phyloP scores from a whole-genome alignment of 2,329 filamentous ascomycete genomes.

The Aspergillus vadensis region DNA sequence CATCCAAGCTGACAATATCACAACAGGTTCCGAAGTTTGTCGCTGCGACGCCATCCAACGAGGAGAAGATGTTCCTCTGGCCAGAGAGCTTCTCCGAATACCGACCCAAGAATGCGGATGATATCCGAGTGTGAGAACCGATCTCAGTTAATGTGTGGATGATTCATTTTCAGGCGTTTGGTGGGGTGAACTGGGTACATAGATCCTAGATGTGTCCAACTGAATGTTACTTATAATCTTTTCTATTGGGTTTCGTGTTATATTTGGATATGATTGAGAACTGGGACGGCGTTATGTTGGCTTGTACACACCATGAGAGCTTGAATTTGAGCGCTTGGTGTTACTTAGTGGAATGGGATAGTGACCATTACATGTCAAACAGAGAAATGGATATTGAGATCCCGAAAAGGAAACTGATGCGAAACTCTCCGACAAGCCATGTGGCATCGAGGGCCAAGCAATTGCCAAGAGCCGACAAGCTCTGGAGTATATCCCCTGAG shows the following conservation, averaged over 20 bases:
- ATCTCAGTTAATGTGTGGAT: background rate
- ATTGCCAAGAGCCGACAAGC: background rate
- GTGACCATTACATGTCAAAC: too few relatives aligned
- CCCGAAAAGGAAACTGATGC: too few relatives aligned
- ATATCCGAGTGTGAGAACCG: constrained; percentile 2
- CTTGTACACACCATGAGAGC: too few relatives aligned
- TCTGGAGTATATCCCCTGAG: background rate
- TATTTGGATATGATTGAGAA: too few relatives aligned
- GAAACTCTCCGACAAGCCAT: too few relatives aligned
- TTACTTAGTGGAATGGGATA: too few relatives aligned
- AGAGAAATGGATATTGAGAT: too few relatives aligned
- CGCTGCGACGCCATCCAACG: constrained; percentile 54
- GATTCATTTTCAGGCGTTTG: constrained; percentile 1
- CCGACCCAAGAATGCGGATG: constrained; percentile 33
- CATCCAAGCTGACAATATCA: constrained; percentile 19
- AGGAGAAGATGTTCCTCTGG: constrained; percentile 66
- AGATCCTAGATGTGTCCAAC: background rate
- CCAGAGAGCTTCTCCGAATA: constrained; percentile 59
- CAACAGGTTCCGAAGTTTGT: constrained; percentile 49
- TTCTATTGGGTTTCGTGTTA: too few relatives aligned
- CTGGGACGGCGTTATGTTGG: background rate
- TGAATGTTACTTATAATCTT: background rate
- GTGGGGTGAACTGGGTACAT: background rate
- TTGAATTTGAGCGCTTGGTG: too few relatives aligned
- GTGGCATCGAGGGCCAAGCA: background rate